A percentile compares a stretch with the other conserved stretches of the same genome.
Conservation (phyloP, 805 yeast species). For the Schwanniomyces polymorphus region DNA sequence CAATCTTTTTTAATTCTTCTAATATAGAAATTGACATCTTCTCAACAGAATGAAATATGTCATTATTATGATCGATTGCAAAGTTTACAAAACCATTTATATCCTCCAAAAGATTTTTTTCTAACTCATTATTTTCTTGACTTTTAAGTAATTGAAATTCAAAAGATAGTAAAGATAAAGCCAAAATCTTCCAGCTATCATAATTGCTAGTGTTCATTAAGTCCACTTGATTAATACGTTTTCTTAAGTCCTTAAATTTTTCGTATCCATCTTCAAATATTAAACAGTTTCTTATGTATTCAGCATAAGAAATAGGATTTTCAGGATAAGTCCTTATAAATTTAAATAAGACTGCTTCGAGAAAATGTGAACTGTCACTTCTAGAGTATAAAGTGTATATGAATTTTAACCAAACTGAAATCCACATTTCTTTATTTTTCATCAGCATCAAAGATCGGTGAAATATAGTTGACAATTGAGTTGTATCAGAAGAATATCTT, state of each 20-base stretch:
- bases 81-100: slow-evolving; percentile 16
- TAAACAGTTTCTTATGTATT: slow-evolving; percentile 17
- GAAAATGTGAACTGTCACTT: slow-evolving; percentile 3
- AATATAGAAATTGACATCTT: slow-evolving; percentile 35
- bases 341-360: slow-evolving; percentile 13
- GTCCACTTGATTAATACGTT: slow-evolving; percentile 10
- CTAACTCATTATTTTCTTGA: slow-evolving; percentile 5
- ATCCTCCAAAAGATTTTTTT: slow-evolving; percentile 17
- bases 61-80: slow-evolving; percentile 28
- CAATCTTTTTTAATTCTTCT: slow-evolving; percentile 26
- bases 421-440: slow-evolving; percentile 10
- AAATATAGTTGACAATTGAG: slow-evolving; percentile 21
- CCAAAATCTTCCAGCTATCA: slow-evolving; percentile 34
- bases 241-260: slow-evolving; percentile 6
- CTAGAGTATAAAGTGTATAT: slow-evolving; percentile 24
- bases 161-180: slow-evolving; percentile 20
- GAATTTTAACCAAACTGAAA: slow-evolving; percentile 27
- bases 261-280: slow-evolving; percentile 8
- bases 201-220: slow-evolving; percentile 16
- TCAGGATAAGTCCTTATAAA: slow-evolving; percentile 25
- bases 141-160: slow-evolving; percentile 6
- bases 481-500: slow-evolving; percentile 14
- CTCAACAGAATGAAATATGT: slow-evolving; percentile 45
- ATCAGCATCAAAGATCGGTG: slow-evolving; percentile 24
- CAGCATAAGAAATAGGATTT: slow-evolving; percentile 24